A percentile compares a stretch with the other conserved stretches of the same genome.
phyloP scores from a whole-genome alignment of 768 basidiomycete species.

The Macrolepiota dolichaula region DNA sequence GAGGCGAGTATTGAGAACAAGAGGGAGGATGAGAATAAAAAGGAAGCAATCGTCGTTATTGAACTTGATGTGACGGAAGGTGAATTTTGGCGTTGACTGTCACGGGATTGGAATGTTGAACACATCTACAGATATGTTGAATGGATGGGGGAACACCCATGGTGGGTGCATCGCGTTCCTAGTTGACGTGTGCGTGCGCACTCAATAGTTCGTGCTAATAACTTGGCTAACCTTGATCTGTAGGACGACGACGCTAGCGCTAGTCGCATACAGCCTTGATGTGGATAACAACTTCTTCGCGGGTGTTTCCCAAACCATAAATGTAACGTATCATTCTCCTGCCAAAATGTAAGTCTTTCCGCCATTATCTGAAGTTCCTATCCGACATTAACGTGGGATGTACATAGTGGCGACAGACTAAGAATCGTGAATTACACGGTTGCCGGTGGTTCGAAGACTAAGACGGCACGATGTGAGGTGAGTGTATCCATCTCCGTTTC shows the following conservation, averaged over 20 bases:
- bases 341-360: slow-evolving; percentile 36
- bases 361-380: too few relatives aligned
- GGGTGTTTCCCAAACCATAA: slow-evolving; percentile 50
- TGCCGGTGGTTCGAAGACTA: slow-evolving; percentile 41
- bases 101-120: background rate
- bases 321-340: slow-evolving; percentile 55
- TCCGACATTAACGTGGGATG: background rate
- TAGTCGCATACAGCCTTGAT: slow-evolving; percentile 31
- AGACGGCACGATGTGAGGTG: slow-evolving; percentile 52
- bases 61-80: slow-evolving; percentile 41
- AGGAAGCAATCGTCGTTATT: slow-evolving; percentile 39
- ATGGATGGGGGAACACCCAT: slow-evolving; percentile 41
- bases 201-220: background rate
- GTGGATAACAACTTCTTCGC: slow-evolving; percentile 20
- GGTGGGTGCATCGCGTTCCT: slow-evolving; percentile 55
- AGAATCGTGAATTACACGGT: slow-evolving; percentile 52
- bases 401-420: slow-evolving; percentile 42
- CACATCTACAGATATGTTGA: slow-evolving; percentile 47
- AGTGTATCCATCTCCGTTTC: background rate
- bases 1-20: slow-evolving; percentile 37
- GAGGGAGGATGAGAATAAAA: slow-evolving; percentile 36
- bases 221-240: background rate
- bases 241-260: slow-evolving; percentile 49
- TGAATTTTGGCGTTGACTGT: slow-evolving; percentile 14
- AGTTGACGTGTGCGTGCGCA: slow-evolving; percentile 46